Conservation (phyloP, 257 asterid species). For the Capsicum rhomboideum region DNA sequence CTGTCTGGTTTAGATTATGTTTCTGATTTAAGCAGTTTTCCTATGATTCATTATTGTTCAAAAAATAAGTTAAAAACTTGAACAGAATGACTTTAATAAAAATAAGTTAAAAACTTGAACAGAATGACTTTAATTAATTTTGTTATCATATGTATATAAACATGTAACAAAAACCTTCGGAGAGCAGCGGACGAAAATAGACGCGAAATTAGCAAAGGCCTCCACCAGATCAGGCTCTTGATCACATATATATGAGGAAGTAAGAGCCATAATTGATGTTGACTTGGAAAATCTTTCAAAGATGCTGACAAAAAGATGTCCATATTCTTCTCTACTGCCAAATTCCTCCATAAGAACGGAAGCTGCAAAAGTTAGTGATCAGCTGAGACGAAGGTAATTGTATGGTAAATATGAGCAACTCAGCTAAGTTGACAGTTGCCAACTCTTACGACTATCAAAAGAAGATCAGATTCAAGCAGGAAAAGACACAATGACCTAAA, state of each 20-base stretch:
- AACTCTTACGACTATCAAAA: conserved; percentile 1
- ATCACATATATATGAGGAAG: conserved; percentile 86
- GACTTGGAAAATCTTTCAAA: conserved; percentile 72
- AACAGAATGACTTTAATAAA: too few relatives aligned
- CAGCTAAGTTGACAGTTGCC: neutral
- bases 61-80: neutral
- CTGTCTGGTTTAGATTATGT: neutral
- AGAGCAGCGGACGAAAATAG: conserved; percentile 63
- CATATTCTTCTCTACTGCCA: conserved; percentile 69
- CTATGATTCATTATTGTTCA: neutral
- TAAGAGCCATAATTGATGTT: conserved; percentile 68
- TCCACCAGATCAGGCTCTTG: conserved; percentile 95
- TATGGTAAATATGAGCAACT: neutral
- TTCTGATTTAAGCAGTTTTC: neutral
- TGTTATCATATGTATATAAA: neutral
- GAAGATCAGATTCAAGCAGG: neutral
- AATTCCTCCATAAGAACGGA: conserved; percentile 71
- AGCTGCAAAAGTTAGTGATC: conserved; percentile 42
- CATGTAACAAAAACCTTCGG: conserved; percentile 43
- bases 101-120: neutral
- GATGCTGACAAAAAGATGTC: conserved; percentile 58
- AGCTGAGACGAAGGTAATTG: neutral
- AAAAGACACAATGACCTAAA: neutral
- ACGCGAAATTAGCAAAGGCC: conserved; percentile 73
- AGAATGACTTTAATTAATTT: neutral